phyloP scores from a whole-genome alignment of 2,329 filamentous ascomycete genomes.

The Botrytis paeoniae region DNA sequence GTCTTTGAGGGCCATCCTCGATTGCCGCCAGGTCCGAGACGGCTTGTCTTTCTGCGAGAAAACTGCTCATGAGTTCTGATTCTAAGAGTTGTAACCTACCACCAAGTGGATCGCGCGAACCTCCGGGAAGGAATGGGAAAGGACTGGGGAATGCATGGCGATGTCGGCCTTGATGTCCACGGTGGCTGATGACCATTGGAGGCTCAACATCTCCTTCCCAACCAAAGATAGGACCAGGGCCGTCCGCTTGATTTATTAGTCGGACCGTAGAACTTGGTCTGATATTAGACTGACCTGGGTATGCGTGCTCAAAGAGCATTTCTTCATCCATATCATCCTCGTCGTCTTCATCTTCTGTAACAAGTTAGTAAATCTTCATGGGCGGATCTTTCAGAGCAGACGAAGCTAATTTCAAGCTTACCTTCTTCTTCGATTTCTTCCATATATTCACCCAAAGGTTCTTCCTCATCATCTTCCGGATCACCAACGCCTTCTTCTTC shows the following conservation, averaged over 20 bases:
- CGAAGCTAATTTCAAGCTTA: slow-evolving; percentile 31
- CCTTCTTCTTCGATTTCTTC: slow-evolving; percentile 61
- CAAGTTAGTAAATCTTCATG: slow-evolving; percentile 35
- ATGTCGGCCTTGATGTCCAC: slow-evolving; percentile 50
- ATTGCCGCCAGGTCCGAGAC: background rate
- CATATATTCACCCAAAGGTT: slow-evolving; percentile 47
- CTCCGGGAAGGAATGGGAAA: slow-evolving; percentile 60
- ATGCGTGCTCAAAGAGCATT: slow-evolving; percentile 57
- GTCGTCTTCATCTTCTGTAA: slow-evolving; percentile 63
- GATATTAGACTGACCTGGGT: slow-evolving; percentile 48
- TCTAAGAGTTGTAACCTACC: slow-evolving; percentile 42
- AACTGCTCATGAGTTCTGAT: background rate
- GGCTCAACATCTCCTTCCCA: slow-evolving; percentile 57
- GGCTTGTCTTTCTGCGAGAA: background rate
- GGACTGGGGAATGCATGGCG: slow-evolving; percentile 55
- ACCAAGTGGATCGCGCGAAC: slow-evolving; percentile 52
- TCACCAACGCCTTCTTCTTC: slow-evolving; percentile 41
- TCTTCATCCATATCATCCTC: slow-evolving; percentile 67
- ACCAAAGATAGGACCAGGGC: slow-evolving; percentile 44
- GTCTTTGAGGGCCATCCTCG: background rate
- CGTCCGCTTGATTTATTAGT: slow-evolving; percentile 25
- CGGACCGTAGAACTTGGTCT: slow-evolving; percentile 1
- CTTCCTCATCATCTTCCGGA: slow-evolving; percentile 49
- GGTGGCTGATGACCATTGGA: slow-evolving; percentile 41
- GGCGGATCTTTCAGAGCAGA: background rate